A percentile compares a stretch with the other conserved stretches of the same genome.
Evolutionary conservation across 2,329 filamentous ascomycete genomes (phyloP).

Genomic region (Whalleya microplaca): DNA sequence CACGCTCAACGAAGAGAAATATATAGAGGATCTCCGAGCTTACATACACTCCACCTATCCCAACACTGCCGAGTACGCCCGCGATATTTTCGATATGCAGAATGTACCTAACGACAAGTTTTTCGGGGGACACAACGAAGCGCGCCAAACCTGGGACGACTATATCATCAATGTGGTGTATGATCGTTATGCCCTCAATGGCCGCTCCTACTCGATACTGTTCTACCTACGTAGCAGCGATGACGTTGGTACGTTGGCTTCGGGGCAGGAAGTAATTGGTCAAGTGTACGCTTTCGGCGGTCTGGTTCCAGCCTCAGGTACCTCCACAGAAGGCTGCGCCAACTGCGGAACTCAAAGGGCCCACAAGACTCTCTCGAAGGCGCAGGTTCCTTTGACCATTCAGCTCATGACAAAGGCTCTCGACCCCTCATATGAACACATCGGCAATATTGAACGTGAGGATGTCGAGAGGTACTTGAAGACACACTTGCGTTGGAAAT

Average conservation of each 20-base stretch:
- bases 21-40: neutral
- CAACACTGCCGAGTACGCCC: neutral
- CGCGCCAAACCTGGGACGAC: neutral
- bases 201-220: constrained; percentile 6
- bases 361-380: constrained; percentile 2
- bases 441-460: neutral
- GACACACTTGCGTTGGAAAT: constrained; percentile 9
- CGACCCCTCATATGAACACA: neutral
- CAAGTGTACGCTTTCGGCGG: constrained; percentile 13
- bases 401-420: neutral
- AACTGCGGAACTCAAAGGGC: constrained; percentile 2
- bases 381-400: neutral
- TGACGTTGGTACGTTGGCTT: neutral
- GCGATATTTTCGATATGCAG: neutral
- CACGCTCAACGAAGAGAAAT: constrained; percentile 2
- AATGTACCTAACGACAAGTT: neutral
- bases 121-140: neutral
- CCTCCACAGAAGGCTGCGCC: neutral
- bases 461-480: constrained; percentile 1
- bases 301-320: neutral
- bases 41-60: constrained; percentile 2
- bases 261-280: too few relatives aligned
- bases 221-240: constrained; percentile 13
- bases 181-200: constrained; percentile 7
- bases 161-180: constrained; percentile 9